A percentile compares a stretch with the other conserved stretches of the same genome.
Conservation (phyloP, 2,329 filamentous ascomycete species). For the Metarhizium humberi region DNA sequence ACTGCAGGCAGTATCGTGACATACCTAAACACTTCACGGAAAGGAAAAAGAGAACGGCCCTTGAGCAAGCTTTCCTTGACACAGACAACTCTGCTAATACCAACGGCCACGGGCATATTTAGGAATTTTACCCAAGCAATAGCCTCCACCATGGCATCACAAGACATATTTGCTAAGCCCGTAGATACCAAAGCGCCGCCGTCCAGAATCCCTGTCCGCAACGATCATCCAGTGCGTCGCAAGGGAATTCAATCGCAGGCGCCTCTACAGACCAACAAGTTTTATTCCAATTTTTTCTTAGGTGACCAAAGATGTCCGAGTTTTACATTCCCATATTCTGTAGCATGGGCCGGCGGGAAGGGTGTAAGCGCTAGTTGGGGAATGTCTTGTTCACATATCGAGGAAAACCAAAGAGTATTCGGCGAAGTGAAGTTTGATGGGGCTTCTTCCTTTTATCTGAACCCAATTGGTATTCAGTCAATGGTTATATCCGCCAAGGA, state of each 20-base stretch:
- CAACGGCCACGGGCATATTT: too few species aligned
- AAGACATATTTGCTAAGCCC: conserved; percentile 46
- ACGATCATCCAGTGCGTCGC: conserved; percentile 51
- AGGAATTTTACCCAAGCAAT: background rate
- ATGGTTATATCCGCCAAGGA: conserved; percentile 72
- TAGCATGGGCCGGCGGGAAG: conserved; percentile 57
- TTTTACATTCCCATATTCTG: conserved; percentile 68
- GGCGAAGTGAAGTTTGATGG: conserved; percentile 47
- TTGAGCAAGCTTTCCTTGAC: background rate
- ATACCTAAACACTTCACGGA: background rate
- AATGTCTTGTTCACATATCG: conserved; percentile 65
- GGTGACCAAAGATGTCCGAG: conserved; percentile 58
- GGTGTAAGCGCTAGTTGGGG: conserved; percentile 63
- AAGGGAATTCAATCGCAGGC: conserved; percentile 35
- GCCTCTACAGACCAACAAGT: conserved; percentile 68
- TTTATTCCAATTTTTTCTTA: conserved; percentile 73
- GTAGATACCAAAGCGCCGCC: conserved; percentile 44
- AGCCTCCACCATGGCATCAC: conserved; percentile 16
- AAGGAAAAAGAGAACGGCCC: background rate
- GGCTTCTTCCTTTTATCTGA: conserved; percentile 65
- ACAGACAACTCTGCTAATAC: background rate
- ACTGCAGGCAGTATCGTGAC: background rate
- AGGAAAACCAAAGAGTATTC: conserved; percentile 56
- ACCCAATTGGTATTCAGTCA: conserved; percentile 74
- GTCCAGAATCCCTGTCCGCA: conserved; percentile 32